These are phyloP conservation scores for carrot (Daucus carota) DNA, from an alignment of 129 eudicot genomes.

Conservation along the genomic window DNA sequence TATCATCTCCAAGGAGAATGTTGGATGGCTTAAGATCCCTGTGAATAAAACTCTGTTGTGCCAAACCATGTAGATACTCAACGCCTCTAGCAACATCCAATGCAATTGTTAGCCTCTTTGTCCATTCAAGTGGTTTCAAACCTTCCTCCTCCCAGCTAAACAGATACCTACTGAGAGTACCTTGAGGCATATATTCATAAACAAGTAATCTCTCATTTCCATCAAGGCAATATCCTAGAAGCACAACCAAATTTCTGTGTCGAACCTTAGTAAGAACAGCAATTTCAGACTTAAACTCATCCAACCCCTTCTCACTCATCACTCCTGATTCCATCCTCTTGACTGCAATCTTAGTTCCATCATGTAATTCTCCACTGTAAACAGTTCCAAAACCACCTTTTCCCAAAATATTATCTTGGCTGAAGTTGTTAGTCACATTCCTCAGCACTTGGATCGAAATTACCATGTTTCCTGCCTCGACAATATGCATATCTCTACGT, in stretches of 20 bases:
- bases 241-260: slow-evolving; percentile 82
- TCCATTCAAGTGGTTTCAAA: slow-evolving; percentile 83
- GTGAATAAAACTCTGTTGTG: slow-evolving; percentile 91
- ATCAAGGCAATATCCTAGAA: slow-evolving; percentile 82
- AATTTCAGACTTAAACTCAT: slow-evolving; percentile 85
- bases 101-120: slow-evolving; percentile 58
- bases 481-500: slow-evolving; percentile 51
- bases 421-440: slow-evolving; percentile 81
- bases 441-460: slow-evolving; percentile 70
- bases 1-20: slow-evolving; percentile 88
- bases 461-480: slow-evolving; percentile 73
- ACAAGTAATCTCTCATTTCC: slow-evolving; percentile 80
- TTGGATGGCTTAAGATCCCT: slow-evolving; percentile 91
- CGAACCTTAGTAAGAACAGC: slow-evolving; percentile 89
- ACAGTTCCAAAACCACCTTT: slow-evolving; percentile 96
- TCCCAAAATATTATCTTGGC: slow-evolving; percentile 64
- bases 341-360: slow-evolving; percentile 91
- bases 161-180: slow-evolving; percentile 62
- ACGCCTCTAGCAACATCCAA: slow-evolving; percentile 94
- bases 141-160: slow-evolving; percentile 75
- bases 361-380: slow-evolving; percentile 82
- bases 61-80: slow-evolving; percentile 80
- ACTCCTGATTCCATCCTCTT: slow-evolving; percentile 91
- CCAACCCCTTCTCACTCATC: slow-evolving; percentile 74
- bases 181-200: slow-evolving; percentile 96